Evolutionary conservation across 768 basidiomycete genomes (phyloP).

Genomic region (Mycena rebaudengoi): DNA sequence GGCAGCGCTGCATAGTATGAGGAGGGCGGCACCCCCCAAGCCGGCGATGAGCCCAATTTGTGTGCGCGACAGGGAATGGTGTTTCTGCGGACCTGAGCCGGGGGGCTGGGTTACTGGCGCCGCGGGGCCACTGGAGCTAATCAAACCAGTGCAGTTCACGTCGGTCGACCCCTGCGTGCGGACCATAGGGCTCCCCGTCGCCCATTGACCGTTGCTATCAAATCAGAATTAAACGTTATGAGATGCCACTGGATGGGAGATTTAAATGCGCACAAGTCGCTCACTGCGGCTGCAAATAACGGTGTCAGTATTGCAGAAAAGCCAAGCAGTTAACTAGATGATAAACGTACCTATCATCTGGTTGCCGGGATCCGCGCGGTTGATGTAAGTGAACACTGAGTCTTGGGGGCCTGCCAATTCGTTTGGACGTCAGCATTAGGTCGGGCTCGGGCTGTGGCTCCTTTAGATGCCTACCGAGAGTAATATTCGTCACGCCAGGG

Average conservation of each 20-base stretch:
- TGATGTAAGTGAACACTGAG: slow-evolving; percentile 51
- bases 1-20: no score
- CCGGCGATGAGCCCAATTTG: not conserved
- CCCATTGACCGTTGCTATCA: slow-evolving; percentile 50
- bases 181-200: slow-evolving; percentile 39
- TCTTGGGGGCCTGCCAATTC: slow-evolving; percentile 28
- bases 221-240: not conserved
- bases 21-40: not conserved
- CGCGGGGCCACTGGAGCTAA: not conserved
- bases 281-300: slow-evolving; percentile 43
- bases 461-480: slow-evolving; percentile 37
- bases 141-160: not conserved
- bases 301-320: not conserved
- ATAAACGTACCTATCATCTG: slow-evolving; percentile 49
- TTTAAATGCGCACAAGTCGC: slow-evolving; percentile 59
- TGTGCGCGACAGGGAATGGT: not conserved
- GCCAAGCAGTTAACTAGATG: slow-evolving; percentile 2
- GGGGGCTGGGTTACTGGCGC: not conserved
- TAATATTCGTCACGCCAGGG: slow-evolving; percentile 50
- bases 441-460: no score
- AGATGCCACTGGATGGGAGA: slow-evolving; percentile 1
- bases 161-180: slow-evolving; percentile 33
- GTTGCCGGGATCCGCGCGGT: slow-evolving; percentile 46
- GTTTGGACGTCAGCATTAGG: not conserved
- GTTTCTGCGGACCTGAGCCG: no score